Conservation (phyloP, 805 yeast genomes). For the Groenewaldozyma tartarivorans region DNA sequence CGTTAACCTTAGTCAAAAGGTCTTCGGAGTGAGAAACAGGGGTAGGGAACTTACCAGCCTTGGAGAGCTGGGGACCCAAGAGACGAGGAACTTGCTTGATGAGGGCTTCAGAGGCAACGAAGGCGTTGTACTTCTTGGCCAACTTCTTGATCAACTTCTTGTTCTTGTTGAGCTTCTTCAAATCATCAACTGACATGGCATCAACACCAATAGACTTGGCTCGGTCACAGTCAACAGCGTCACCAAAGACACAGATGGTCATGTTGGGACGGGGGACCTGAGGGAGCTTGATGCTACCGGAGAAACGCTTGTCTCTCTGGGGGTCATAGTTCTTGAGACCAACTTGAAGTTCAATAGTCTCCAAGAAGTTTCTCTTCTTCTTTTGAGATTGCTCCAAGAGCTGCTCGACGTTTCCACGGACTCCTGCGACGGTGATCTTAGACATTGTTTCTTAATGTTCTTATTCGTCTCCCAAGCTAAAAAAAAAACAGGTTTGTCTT, state of each 20-base stretch:
- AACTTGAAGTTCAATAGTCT: constrained; percentile 98
- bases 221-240: constrained; percentile 99
- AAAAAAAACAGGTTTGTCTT: neutral
- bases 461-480: constrained; percentile 16
- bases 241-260: constrained; percentile 99
- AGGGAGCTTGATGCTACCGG: constrained; percentile 98
- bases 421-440: constrained; percentile 83
- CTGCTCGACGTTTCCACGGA: constrained; percentile 93
- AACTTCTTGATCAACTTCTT: constrained; percentile 99
- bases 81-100: constrained; percentile 99
- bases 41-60: constrained; percentile 99
- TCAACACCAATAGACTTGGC: constrained; percentile 99
- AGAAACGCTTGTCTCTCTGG: constrained; percentile 99
- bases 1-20: constrained; percentile 88
- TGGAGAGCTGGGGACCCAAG: constrained; percentile 99
- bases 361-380: constrained; percentile 99
- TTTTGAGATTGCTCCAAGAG: constrained; percentile 88
- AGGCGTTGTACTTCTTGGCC: constrained; percentile 99
- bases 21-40: constrained; percentile 99
- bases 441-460: constrained; percentile 26
- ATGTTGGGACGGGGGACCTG: constrained; percentile 99
- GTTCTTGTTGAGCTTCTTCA: constrained; percentile 99
- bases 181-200: constrained; percentile 99
- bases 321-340: constrained; percentile 99
- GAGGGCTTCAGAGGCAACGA: constrained; percentile 97